Conservation (phyloP, 805 yeast species). For the Tetrapisispora taiwanensis region DNA sequence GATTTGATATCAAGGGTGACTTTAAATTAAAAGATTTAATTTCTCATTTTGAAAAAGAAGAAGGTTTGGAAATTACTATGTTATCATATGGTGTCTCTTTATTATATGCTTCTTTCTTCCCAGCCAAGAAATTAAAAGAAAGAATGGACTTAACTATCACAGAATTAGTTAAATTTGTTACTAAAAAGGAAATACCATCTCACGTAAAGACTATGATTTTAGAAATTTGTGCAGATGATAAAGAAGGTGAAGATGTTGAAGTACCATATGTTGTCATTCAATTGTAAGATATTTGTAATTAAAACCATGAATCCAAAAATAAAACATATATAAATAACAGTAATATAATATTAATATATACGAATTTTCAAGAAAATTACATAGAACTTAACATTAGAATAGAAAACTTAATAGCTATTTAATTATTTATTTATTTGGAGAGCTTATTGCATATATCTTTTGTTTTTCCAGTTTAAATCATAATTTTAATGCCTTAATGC, state of each 20-base stretch:
- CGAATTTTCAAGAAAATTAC: no score
- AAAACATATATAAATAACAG: background rate
- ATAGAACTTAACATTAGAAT: no score
- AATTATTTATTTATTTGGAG: no score
- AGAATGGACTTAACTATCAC: slow-evolving; percentile 60
- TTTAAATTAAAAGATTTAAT: slow-evolving; percentile 64
- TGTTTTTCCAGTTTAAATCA: no score
- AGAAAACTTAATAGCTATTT: no score
- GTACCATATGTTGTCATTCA: slow-evolving; percentile 77
- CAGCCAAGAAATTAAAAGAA: slow-evolving; percentile 80
- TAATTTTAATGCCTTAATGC: background rate
- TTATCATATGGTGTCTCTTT: slow-evolving; percentile 82
- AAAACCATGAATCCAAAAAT: background rate
- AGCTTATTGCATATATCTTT: no score
- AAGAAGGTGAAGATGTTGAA: slow-evolving; percentile 89
- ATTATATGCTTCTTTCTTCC: slow-evolving; percentile 87
- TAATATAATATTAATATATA: no score
- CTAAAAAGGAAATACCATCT: slow-evolving; percentile 68
- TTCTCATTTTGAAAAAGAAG: slow-evolving; percentile 65
- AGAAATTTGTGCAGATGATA: slow-evolving; percentile 88
- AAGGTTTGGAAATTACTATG: slow-evolving; percentile 85
- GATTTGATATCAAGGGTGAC: slow-evolving; percentile 75
- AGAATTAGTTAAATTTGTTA: slow-evolving; percentile 69
- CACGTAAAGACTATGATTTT: slow-evolving; percentile 71
- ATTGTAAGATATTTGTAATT: slow-evolving; percentile 22